Conservation (phyloP, 225 moss, liverwort and hornwort genomes). For the Climacium dendroides region DNA sequence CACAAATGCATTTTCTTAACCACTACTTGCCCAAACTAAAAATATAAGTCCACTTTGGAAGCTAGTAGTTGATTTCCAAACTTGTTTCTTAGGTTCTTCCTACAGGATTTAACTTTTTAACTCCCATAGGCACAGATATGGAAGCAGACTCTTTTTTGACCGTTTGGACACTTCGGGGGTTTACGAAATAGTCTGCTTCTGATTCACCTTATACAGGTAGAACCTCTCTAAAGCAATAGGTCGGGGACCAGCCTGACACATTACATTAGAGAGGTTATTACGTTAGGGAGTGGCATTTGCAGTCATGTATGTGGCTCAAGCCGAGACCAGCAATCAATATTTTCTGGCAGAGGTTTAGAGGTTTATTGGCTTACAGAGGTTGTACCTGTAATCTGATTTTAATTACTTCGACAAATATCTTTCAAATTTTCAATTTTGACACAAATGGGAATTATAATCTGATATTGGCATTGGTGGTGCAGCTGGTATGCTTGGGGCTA, state of each 20-base stretch:
- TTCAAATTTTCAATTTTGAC: not conserved
- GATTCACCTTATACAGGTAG: not conserved
- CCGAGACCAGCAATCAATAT: too few species aligned
- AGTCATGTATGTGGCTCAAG: too few species aligned
- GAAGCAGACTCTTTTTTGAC: not conserved
- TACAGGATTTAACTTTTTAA: not conserved
- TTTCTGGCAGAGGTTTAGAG: too few species aligned
- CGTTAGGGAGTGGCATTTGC: too few species aligned
- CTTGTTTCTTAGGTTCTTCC: not conserved
- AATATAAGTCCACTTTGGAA: not conserved
- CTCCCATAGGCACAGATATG: not conserved
- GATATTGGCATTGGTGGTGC: not conserved
- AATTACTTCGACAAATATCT: not conserved
- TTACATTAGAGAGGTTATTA: too few species aligned
- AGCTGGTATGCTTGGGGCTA: conserved; percentile 43
- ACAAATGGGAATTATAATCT: not conserved
- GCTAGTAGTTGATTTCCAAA: not conserved
- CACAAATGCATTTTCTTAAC: not conserved
- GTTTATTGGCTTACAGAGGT: too few species aligned
- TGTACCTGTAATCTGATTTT: not conserved
- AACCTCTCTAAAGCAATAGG: too few species aligned
- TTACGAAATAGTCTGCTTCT: not conserved
- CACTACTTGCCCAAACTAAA: not conserved
- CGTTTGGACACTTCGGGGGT: not conserved
- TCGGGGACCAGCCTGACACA: too few species aligned